Evolutionary conservation across 345 rosid species (phyloP).

Genomic region (Syzygium grande): DNA sequence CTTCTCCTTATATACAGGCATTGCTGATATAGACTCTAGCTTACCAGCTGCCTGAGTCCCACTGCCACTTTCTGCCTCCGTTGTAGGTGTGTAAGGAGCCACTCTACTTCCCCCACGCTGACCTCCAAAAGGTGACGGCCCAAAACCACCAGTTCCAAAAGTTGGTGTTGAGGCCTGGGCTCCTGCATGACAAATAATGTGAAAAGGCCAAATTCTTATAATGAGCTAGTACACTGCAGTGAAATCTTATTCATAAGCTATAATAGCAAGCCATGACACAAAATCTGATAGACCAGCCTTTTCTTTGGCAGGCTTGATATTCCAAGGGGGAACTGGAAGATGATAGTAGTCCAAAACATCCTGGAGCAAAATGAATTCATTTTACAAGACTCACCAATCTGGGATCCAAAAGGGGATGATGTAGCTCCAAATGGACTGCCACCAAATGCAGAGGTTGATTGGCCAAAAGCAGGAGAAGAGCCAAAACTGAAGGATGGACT

Average conservation of each 20-base stretch:
- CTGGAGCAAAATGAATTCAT: background rate
- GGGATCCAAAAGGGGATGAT: conserved; percentile 61
- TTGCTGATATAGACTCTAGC: conserved; percentile 82
- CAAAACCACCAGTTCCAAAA: conserved; percentile 58
- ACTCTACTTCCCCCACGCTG: conserved; percentile 82
- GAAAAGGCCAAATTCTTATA: background rate
- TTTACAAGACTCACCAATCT: conserved; percentile 40
- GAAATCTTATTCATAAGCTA: background rate
- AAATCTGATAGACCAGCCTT: background rate
- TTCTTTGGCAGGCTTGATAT: background rate
- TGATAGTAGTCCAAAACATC: background rate
- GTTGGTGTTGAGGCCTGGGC: conserved; percentile 56
- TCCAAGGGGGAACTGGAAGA: background rate
- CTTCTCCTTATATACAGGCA: conserved; percentile 66
- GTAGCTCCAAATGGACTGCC: conserved; percentile 58
- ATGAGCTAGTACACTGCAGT: background rate
- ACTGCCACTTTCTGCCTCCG: conserved; percentile 45
- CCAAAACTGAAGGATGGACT: conserved; percentile 53
- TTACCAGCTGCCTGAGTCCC: conserved; percentile 58
- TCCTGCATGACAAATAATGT: conserved; percentile 33
- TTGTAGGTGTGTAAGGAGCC: conserved; percentile 53
- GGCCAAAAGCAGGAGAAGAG: conserved; percentile 69
- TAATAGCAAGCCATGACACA: background rate
- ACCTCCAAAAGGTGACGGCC: conserved; percentile 62
- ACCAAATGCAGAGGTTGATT: conserved; percentile 65